Percentiles rank a stretch among this genome's conserved stretches.
These are phyloP conservation scores for Rhodosporidiobolus sp. DNA, from an alignment of 768 basidiomycete species.

Conservation along the genomic window DNA sequence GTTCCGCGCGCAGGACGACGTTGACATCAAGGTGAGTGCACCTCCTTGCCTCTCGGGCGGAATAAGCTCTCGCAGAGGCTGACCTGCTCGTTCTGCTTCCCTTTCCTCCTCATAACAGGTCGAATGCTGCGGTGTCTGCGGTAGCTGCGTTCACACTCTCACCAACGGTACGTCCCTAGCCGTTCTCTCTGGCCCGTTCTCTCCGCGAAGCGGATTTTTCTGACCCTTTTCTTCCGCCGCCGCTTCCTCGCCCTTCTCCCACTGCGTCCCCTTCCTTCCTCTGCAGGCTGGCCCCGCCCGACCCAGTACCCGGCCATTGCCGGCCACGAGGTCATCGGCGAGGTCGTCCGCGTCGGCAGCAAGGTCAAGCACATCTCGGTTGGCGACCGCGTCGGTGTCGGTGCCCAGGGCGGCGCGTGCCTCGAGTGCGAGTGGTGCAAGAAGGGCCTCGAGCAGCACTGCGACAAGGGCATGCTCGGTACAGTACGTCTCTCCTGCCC, in stretches of 20 bases:
- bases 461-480: conserved; percentile 6
- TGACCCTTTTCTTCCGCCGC: neutral
- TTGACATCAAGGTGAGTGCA: conserved; percentile 38
- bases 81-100: neutral
- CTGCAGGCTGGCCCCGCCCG: conserved; percentile 21
- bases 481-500: neutral
- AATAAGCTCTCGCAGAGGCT: no score
- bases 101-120: neutral
- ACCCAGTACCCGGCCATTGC: conserved; percentile 23
- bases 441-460: conserved; percentile 40
- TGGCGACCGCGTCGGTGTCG: conserved; percentile 52
- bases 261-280: no score
- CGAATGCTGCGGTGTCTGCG: conserved; percentile 7
- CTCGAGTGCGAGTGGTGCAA: conserved; percentile 41
- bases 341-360: conserved; percentile 37
- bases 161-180: conserved; percentile 4
- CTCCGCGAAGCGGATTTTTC: neutral
- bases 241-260: no score
- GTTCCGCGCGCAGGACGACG: conserved; percentile 11
- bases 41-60: neutral
- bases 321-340: conserved; percentile 49
- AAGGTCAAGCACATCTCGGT: conserved; percentile 36
- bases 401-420: conserved; percentile 49
- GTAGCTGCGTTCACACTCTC: conserved; percentile 28
- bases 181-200: neutral